Base-by-base conservation (phyloP, 768 basidiomycete genomes). In the Tricholoma flavovirens region DNA sequence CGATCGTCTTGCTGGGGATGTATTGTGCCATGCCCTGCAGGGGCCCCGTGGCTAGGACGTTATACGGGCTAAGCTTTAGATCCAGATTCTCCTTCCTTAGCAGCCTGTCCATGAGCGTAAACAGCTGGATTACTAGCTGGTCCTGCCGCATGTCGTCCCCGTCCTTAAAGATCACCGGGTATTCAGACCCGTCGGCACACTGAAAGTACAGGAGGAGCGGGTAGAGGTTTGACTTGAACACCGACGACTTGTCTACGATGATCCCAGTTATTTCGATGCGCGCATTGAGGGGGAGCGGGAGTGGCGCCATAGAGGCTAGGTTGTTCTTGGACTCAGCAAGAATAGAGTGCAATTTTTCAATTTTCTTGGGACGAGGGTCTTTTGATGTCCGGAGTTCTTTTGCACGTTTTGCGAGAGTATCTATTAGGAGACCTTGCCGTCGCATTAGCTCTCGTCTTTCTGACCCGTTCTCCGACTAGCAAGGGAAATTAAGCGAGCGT, bases 91-190 rank as follows among this genome's bases (percentile, higher is more conserved):
- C 97, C 71, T 95, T 96, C 56, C 93, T 76, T 58, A 98, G 72
- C 22, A 99, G 71, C 49, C 90, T 80, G 67, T 99, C 94, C 97
- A 99, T 99, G 24, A 99, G 83, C 14, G 94, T 97, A 70, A 99
- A 95, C n/a, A 98, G 78, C 70, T 99, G 97, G 50, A 98, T 88
- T 24, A 98, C 95, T 35, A 99, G 83, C 69, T 99, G 97, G 67
- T 99, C 97, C 70, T 99, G 97, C 19, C 97, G 86, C 80, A 98
- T 88, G 67, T 99, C 97, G 67, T 98, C 97, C 12, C 97, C 97
- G 62, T 98, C 95, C 72, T 98, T 99, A 80, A 98, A 98, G 58
- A 99, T 98, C 51, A 98, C 82, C 0, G 95, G 90, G 69, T 89
- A 98, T 66, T 94, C 90, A 14, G 84, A 80, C 9, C 90, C 87